These are phyloP conservation scores for Catenaria anguillulae DNA, from an alignment of 371 early-diverging fungal species.

Conservation along the genomic window DNA sequence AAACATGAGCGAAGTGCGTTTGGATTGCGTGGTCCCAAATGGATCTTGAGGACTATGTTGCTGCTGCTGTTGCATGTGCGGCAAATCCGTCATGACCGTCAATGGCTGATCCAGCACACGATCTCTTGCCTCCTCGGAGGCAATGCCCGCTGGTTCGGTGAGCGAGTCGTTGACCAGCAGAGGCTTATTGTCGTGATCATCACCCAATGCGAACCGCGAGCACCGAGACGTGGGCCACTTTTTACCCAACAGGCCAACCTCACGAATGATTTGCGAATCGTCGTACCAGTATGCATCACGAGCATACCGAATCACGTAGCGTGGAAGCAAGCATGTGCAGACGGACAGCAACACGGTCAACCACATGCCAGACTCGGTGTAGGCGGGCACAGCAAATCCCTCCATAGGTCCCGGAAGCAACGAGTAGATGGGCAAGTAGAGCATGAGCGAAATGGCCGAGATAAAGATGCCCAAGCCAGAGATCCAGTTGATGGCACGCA, in stretches of 20 bases:
- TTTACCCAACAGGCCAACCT: background rate
- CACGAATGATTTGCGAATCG: constrained; percentile 7
- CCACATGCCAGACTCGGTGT: constrained; percentile 68
- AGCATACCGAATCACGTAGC: constrained; percentile 83
- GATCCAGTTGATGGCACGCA: constrained; percentile 51
- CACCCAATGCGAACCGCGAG: background rate
- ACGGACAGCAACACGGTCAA: constrained; percentile 65
- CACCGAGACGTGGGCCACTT: background rate
- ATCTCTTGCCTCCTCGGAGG: too few relatives aligned
- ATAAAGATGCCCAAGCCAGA: constrained; percentile 31
- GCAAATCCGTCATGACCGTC: background rate
- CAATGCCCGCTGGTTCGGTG: background rate
- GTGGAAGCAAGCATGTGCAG: constrained; percentile 59
- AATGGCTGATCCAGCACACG: too few relatives aligned
- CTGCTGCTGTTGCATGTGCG: background rate
- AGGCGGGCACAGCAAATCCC: constrained; percentile 63
- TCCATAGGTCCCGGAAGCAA: constrained; percentile 28
- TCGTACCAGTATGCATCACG: constrained; percentile 15
- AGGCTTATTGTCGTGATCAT: background rate
- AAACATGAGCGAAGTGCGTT: background rate
- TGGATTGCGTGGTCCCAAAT: background rate
- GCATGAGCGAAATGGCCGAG: constrained; percentile 59
- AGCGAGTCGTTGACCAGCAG: background rate
- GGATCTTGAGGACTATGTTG: background rate
- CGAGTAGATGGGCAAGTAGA: constrained; percentile 65